A percentile compares a stretch with the other conserved stretches of the same genome.
These are phyloP conservation scores for Tolypocladium amazonense DNA, from an alignment of 2,329 filamentous ascomycete species.

Conservation along the genomic window DNA sequence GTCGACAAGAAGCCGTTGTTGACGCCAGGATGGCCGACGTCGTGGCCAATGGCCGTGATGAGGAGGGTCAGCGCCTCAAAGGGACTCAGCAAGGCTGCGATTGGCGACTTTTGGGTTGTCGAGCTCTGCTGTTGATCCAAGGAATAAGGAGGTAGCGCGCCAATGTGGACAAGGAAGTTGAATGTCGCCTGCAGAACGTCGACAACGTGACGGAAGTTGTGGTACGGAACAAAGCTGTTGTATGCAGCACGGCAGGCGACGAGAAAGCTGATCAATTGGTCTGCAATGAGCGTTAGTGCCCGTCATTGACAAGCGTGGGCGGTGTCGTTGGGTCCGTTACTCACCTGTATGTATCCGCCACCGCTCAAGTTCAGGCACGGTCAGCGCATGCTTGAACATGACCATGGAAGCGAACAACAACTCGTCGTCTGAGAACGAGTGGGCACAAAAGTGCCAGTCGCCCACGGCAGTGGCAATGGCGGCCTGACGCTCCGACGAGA, in stretches of 20 bases:
- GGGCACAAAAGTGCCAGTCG: slow-evolving; percentile 80
- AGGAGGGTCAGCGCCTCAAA: slow-evolving; percentile 84
- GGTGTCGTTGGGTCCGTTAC: slow-evolving; percentile 14
- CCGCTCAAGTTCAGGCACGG: slow-evolving; percentile 66
- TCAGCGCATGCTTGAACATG: slow-evolving; percentile 84
- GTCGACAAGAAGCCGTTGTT: slow-evolving; percentile 95
- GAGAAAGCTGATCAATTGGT: slow-evolving; percentile 74
- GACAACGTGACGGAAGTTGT: slow-evolving; percentile 96
- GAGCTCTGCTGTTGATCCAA: slow-evolving; percentile 21
- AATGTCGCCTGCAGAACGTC: slow-evolving; percentile 94
- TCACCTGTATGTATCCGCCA: slow-evolving; percentile 73
- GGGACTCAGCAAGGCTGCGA: slow-evolving; percentile 68
- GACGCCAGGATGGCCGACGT: slow-evolving; percentile 93
- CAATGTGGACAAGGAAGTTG: slow-evolving; percentile 74
- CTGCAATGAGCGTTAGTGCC: slow-evolving; percentile 38
- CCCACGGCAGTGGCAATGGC: slow-evolving; percentile 61
- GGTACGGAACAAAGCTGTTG: slow-evolving; percentile 91
- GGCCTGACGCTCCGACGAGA: slow-evolving; percentile 54
- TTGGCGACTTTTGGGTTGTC: slow-evolving; percentile 42
- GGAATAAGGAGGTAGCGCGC: slow-evolving; percentile 60
- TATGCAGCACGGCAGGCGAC: slow-evolving; percentile 88
- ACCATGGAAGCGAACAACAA: slow-evolving; percentile 72
- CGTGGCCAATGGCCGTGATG: slow-evolving; percentile 93
- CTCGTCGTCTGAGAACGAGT: slow-evolving; percentile 84
- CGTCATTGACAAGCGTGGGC: background rate